Evolutionary conservation across 106 monocot species (phyloP), one percentile per base, ranked within the genome.

Genomic region (Dendrobium chrysotoxum): DNA sequence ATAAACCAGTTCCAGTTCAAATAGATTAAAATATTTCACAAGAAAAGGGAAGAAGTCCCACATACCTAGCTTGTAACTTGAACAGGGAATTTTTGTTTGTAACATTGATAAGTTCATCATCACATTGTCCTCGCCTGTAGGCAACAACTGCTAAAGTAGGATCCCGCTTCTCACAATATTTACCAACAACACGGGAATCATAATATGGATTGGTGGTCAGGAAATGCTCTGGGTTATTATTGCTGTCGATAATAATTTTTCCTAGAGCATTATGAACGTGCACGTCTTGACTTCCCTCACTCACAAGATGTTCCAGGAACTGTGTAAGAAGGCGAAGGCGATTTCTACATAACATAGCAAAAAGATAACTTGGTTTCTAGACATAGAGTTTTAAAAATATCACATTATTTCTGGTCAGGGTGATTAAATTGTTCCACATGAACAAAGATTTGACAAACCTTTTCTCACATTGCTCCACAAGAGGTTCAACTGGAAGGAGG

Each of bases 271-370:
- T 95, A 76, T 97, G 96, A 79, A 97, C 96, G 83, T 98, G 98
- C 81, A 98, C 98, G 91, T 98, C 98, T 85, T 98, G 98, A 85
- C 98, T 98, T 20, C 98, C 98, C 76, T 98, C 98, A 53, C 98
- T 95, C 79, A 98, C 98, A 71, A 98, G 89, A 88, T 98, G 98
- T 79, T 98, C 98, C 75, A 98, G 84, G 78, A 98, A 98, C 66
- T 98, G 98, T 77, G 98, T 90, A 57, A 98, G 92, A 31, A 98
- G 66, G 31, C 92, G 84, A 35, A 98, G 91, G 30, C 95, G 92
- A 72, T 98, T 98, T 84, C 98, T 95, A 78, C 15, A 53, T 45
- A 46, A 25, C 41, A 86, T 9, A 86, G 28, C 45, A 31, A 81
- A 39, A 57, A 26, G 26, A 25, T 20, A 40, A 47, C 20, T 76